Conservation (phyloP, 2,329 filamentous ascomycete genomes). For the Geosmithia morbida region DNA sequence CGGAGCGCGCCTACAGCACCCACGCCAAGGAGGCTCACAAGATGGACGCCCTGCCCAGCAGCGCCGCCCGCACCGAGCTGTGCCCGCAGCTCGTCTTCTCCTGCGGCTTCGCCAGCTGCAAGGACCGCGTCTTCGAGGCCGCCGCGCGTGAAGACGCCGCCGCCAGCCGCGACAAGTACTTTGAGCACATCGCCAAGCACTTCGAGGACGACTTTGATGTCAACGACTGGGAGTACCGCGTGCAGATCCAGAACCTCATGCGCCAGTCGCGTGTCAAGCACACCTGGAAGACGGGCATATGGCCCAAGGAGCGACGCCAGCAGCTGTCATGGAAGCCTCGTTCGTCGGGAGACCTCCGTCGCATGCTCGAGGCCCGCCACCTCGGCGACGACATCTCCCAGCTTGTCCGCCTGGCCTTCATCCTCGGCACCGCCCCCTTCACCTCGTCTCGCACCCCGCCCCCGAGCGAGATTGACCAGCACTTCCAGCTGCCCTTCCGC, state of each 20-base stretch:
- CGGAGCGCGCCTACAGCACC: conserved; percentile 27
- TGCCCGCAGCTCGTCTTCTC: conserved; percentile 29
- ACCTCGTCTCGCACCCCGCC: conserved; percentile 19
- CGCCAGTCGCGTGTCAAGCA: conserved; percentile 26
- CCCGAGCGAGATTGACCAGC: conserved; percentile 21
- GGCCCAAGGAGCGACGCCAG: conserved; percentile 26
- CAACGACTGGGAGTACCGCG: conserved; percentile 26
- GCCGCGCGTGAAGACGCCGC: conserved; percentile 18
- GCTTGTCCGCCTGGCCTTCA: conserved; percentile 27
- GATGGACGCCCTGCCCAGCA: conserved; percentile 24
- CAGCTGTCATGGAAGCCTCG: conserved; percentile 24
- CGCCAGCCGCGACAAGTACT: conserved; percentile 24
- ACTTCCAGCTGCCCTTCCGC: conserved; percentile 21
- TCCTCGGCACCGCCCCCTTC: conserved; percentile 25
- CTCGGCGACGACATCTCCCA: conserved; percentile 23
- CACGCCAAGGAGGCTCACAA: conserved; percentile 27
- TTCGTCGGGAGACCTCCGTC: conserved; percentile 26
- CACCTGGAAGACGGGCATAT: conserved; percentile 29
- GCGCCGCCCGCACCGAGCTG: conserved; percentile 23
- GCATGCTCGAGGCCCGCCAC: conserved; percentile 28
- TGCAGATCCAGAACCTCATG: conserved; percentile 28
- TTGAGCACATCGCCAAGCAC: conserved; percentile 31
- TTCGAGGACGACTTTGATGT: conserved; percentile 27
- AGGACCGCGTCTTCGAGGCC: conserved; percentile 26
- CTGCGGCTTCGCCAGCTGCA: conserved; percentile 26